Base-by-base conservation (phyloP, 75 land plant genomes). In the Sequoiadendron giganteum region DNA sequence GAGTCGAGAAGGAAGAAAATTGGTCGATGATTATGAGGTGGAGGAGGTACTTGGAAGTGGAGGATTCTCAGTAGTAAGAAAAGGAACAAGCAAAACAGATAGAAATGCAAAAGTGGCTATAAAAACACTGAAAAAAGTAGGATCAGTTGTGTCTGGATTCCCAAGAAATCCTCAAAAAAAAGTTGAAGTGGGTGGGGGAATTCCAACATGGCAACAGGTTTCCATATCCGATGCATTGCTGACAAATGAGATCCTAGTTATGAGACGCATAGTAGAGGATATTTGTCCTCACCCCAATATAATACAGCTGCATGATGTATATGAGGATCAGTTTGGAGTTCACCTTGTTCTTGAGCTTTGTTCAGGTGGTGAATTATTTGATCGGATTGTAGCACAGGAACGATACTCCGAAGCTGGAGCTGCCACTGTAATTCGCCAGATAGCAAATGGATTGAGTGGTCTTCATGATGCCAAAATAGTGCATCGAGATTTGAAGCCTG, bases 351-450 rank as follows among this genome's bases (percentile, higher is more conserved):
- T 95, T 80, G 96, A 95, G 87, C 94, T 93, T 78, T 95, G 96
- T 80, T 95, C 95, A 0, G 96, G 95, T 3, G 96, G 96, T 0
- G 96, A 94, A 70, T 92, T 95, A 11, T 95, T 94, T 87, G 95
- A 94, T 43, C 85, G 92, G 70, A 95, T 95, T 21, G 91, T 90
- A 32, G 84, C 88, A 16, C 89, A 89, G 40, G 87, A 87, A 45
- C 92, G 88, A 75, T 92, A 92, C 43, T 86, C 83, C 30, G 93
- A 91, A 54, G 93, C 78, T 11, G 92, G 76, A 34, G 95, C 96
- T 19, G 93, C 96, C 30, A 90, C 85, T 8, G 93, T 92, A 28
- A 87, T 91, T 15, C 85, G 88, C 42, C 93, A 93, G 87, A 90
- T 95, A 30, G 95, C 94, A 3, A 38, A 73, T 1, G 95, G 93